A percentile compares a stretch with the other conserved stretches of the same genome.
Evolutionary conservation across 78 protist genomes (phyloP).

Genomic region (Dictyostelium purpureum): DNA sequence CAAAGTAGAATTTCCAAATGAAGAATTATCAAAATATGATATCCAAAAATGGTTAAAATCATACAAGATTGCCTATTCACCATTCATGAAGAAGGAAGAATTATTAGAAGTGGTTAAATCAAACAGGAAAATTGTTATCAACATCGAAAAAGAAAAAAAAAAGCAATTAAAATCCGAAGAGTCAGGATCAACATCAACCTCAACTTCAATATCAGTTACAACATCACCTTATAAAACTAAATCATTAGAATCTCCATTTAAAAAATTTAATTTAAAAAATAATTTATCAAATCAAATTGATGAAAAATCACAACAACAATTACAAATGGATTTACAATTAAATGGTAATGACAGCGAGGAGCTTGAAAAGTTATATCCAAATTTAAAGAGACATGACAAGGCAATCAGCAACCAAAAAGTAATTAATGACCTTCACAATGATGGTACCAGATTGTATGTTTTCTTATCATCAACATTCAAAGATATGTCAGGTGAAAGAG

Average conservation of each 20-base stretch:
- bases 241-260: constrained; percentile 68
- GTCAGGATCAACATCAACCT: constrained; percentile 11
- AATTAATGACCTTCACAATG: background rate
- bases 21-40: constrained; percentile 39
- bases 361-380: background rate
- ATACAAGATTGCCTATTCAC: constrained; percentile 30
- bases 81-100: constrained; percentile 50
- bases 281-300: background rate
- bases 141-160: constrained; percentile 33
- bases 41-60: constrained; percentile 66
- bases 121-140: constrained; percentile 33
- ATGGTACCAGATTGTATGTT: constrained; percentile 35
- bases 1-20: constrained; percentile 49
- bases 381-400: constrained; percentile 2
- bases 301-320: background rate
- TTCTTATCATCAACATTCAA: constrained; percentile 76
- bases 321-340: background rate
- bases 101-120: background rate
- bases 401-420: constrained; percentile 2
- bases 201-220: background rate
- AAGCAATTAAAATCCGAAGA: constrained; percentile 9
- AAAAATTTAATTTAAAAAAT: constrained; percentile 11
- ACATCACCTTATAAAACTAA: background rate
- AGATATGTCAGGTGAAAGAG: constrained; percentile 76
- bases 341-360: background rate